Evolutionary conservation across 2,329 filamentous ascomycete species (phyloP).

Genomic region (Chaetomium globosum): DNA sequence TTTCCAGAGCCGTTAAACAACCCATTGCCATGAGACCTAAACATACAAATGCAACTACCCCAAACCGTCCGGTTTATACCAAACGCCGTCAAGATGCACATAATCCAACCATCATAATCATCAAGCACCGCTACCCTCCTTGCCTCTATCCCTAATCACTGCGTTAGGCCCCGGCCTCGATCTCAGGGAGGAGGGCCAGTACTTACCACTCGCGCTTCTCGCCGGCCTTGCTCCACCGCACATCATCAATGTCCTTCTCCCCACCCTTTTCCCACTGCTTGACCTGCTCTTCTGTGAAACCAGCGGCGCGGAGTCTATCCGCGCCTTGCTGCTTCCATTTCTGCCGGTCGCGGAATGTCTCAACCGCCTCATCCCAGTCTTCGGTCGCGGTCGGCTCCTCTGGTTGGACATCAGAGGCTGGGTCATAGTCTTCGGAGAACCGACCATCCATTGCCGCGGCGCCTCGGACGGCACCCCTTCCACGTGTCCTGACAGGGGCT

Average conservation of each 20-base stretch:
- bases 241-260: slow-evolving; percentile 63
- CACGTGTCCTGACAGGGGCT: slow-evolving; percentile 63
- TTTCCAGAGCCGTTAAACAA: not conserved
- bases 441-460: slow-evolving; percentile 74
- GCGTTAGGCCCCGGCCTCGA: not conserved
- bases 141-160: slow-evolving; percentile 22
- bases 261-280: slow-evolving; percentile 68
- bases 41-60: not conserved
- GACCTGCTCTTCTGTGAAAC: slow-evolving; percentile 76
- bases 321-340: slow-evolving; percentile 76
- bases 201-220: slow-evolving; percentile 61
- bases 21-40: not conserved
- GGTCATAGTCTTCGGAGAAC: slow-evolving; percentile 69
- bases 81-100: slow-evolving; percentile 14
- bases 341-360: slow-evolving; percentile 77
- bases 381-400: slow-evolving; percentile 57
- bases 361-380: slow-evolving; percentile 79
- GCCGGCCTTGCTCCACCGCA: slow-evolving; percentile 71
- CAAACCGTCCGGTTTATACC: not conserved
- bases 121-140: slow-evolving; percentile 11
- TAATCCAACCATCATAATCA: not conserved
- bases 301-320: slow-evolving; percentile 73
- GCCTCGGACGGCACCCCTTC: slow-evolving; percentile 67
- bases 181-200: not conserved
- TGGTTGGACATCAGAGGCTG: slow-evolving; percentile 57